Evolutionary conservation across 2,329 filamentous ascomycete genomes (phyloP).

Genomic region (Chaetomium globosum): DNA sequence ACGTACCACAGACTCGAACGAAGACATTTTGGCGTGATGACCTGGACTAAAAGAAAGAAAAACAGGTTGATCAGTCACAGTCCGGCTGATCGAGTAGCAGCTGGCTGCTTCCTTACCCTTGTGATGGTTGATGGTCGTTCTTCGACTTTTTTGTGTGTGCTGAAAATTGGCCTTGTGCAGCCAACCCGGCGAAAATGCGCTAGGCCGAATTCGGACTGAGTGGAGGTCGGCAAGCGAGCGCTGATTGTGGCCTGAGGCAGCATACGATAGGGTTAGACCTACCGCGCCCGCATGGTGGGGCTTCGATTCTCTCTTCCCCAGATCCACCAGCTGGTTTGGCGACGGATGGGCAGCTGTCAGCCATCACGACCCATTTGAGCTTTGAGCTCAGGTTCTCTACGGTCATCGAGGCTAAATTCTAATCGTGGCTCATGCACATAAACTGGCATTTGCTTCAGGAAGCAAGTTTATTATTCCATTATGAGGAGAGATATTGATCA

Average conservation of each 20-base stretch:
- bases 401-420: background rate
- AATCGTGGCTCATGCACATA: background rate
- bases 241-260: slow-evolving; percentile 36
- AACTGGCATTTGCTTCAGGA: background rate
- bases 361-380: background rate
- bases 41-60: slow-evolving; percentile 34
- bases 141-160: slow-evolving; percentile 39
- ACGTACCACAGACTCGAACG: slow-evolving; percentile 41
- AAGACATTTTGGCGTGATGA: slow-evolving; percentile 41
- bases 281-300: slow-evolving; percentile 31
- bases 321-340: slow-evolving; percentile 24
- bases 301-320: slow-evolving; percentile 10
- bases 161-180: slow-evolving; percentile 39
- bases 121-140: slow-evolving; percentile 39
- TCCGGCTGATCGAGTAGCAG: slow-evolving; percentile 38
- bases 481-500: background rate
- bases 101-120: slow-evolving; percentile 40
- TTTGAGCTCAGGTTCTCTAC: background rate
- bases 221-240: slow-evolving; percentile 30
- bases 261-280: slow-evolving; percentile 38
- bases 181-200: slow-evolving; percentile 31
- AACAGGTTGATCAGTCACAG: slow-evolving; percentile 39
- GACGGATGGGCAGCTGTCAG: slow-evolving; percentile 7
- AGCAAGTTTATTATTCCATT: slow-evolving; percentile 1
- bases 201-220: slow-evolving; percentile 32